phyloP scores from a whole-genome alignment of 2,329 filamentous ascomycete species.

The Pseudocercospora macadamiae region DNA sequence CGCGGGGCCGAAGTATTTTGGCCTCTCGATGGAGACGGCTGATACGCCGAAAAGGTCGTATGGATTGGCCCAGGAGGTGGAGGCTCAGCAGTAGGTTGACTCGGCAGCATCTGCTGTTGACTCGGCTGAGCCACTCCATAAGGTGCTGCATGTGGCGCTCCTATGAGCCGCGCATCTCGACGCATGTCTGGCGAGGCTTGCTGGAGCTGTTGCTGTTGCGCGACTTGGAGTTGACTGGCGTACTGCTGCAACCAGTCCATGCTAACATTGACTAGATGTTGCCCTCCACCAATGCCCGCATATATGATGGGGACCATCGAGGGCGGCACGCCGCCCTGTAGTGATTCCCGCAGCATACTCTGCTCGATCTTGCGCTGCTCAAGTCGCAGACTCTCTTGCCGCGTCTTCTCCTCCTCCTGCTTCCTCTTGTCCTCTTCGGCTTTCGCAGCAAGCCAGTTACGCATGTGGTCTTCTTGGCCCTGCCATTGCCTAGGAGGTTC shows the following conservation, averaged over 20 bases:
- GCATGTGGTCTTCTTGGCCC: slow-evolving; percentile 55
- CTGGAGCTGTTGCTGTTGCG: slow-evolving; percentile 35
- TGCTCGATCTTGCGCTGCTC: slow-evolving; percentile 58
- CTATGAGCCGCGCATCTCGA: slow-evolving; percentile 46
- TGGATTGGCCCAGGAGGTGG: slow-evolving; percentile 37
- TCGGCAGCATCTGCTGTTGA: slow-evolving; percentile 41
- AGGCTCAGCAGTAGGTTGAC: slow-evolving; percentile 40
- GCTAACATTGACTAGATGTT: slow-evolving; percentile 51
- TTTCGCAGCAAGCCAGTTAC: slow-evolving; percentile 55
- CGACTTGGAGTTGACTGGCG: slow-evolving; percentile 46
- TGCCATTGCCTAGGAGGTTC: slow-evolving; percentile 53
- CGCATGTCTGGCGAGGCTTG: slow-evolving; percentile 46
- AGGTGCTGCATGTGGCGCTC: slow-evolving; percentile 37
- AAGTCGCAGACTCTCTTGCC: slow-evolving; percentile 52
- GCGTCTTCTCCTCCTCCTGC: slow-evolving; percentile 58
- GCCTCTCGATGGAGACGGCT: slow-evolving; percentile 33
- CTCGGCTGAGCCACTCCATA: slow-evolving; percentile 30
- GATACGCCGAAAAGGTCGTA: slow-evolving; percentile 45
- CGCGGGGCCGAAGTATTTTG: slow-evolving; percentile 48
- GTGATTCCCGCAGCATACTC: slow-evolving; percentile 56
- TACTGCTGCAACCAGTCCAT: slow-evolving; percentile 57
- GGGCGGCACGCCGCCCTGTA: slow-evolving; percentile 55
- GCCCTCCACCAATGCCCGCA: slow-evolving; percentile 52
- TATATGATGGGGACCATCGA: slow-evolving; percentile 58
- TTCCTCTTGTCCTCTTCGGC: slow-evolving; percentile 56